These are phyloP conservation scores for Taphrina populina DNA, from an alignment of 1,139 yeast species.

Conservation along the genomic window DNA sequence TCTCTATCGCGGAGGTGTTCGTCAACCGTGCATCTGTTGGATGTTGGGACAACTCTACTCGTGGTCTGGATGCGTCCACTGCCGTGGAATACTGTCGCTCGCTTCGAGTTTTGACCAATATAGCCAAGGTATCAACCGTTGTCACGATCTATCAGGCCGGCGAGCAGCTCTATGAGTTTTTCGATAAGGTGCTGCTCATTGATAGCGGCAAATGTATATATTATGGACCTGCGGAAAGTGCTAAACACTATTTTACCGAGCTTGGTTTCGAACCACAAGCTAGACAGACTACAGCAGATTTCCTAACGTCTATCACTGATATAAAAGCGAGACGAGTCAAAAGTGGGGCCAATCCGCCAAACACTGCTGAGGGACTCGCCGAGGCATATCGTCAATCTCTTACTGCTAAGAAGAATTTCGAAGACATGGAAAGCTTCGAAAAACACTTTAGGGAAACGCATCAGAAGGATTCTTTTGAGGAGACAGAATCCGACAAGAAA, in stretches of 20 bases:
- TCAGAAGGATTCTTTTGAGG: slow-evolving; percentile 24
- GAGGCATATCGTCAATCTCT: slow-evolving; percentile 61
- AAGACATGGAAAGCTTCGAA: slow-evolving; percentile 48
- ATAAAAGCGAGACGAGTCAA: slow-evolving; percentile 62
- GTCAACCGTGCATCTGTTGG: slow-evolving; percentile 61
- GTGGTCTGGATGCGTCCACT: slow-evolving; percentile 61
- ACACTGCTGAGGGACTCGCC: slow-evolving; percentile 66
- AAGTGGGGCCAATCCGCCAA: slow-evolving; percentile 66
- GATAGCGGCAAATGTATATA: slow-evolving; percentile 76
- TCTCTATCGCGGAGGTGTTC: slow-evolving; percentile 68
- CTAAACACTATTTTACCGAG: slow-evolving; percentile 58
- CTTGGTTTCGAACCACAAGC: slow-evolving; percentile 72
- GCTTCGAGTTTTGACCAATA: slow-evolving; percentile 61
- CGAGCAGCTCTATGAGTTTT: slow-evolving; percentile 65
- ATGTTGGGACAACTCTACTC: slow-evolving; percentile 73
- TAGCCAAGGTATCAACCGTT: slow-evolving; percentile 60
- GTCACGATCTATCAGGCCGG: slow-evolving; percentile 83
- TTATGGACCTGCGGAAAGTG: slow-evolving; percentile 62
- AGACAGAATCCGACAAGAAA: slow-evolving; percentile 36
- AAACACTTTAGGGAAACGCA: slow-evolving; percentile 36
- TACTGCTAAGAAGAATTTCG: slow-evolving; percentile 49
- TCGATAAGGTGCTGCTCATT: slow-evolving; percentile 70
- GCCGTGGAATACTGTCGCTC: slow-evolving; percentile 74
- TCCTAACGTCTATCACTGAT: slow-evolving; percentile 71
- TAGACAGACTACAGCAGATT: slow-evolving; percentile 81